These are phyloP conservation scores for Hydnomerulius pinastri DNA, from an alignment of 768 basidiomycete species.

Conservation along the genomic window DNA sequence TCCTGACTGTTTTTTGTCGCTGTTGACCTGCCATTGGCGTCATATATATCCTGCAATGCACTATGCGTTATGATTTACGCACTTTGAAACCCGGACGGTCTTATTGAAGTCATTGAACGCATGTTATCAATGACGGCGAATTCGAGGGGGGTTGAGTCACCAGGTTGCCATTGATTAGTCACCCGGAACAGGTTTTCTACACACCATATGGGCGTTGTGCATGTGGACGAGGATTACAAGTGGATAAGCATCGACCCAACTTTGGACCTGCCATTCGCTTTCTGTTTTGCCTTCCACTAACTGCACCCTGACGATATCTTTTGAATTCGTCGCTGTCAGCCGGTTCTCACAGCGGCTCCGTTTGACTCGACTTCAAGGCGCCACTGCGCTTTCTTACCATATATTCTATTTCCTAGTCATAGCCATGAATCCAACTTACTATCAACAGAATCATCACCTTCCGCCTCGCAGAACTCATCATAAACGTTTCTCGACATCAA, in stretches of 20 bases:
- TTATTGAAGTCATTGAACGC: too few species aligned
- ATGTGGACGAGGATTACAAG: slow-evolving; percentile 2
- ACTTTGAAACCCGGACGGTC: neutral
- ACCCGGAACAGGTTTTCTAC: slow-evolving; percentile 2
- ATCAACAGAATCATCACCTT: slow-evolving; percentile 9
- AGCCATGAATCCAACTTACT: slow-evolving; percentile 21
- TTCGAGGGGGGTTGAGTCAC: too few species aligned
- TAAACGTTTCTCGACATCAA: slow-evolving; percentile 57
- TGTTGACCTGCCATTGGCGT: neutral
- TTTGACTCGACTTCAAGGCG: slow-evolving; percentile 9
- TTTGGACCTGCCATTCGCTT: neutral
- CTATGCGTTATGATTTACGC: neutral
- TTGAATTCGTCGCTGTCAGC: slow-evolving; percentile 6
- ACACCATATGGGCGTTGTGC: neutral
- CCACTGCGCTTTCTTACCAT: neutral
- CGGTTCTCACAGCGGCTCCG: slow-evolving; percentile 13
- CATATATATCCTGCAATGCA: neutral
- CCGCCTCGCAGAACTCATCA: slow-evolving; percentile 44
- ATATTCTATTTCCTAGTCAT: neutral
- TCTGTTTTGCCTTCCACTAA: slow-evolving; percentile 4
- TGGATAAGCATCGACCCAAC: neutral
- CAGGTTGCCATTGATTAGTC: slow-evolving; percentile 21
- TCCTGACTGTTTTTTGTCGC: neutral
- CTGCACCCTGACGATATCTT: slow-evolving; percentile 6
- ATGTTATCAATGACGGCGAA: too few species aligned